Evolutionary conservation across 257 asterid species (phyloP).

Genomic region (Solanum infundibuliforme): DNA sequence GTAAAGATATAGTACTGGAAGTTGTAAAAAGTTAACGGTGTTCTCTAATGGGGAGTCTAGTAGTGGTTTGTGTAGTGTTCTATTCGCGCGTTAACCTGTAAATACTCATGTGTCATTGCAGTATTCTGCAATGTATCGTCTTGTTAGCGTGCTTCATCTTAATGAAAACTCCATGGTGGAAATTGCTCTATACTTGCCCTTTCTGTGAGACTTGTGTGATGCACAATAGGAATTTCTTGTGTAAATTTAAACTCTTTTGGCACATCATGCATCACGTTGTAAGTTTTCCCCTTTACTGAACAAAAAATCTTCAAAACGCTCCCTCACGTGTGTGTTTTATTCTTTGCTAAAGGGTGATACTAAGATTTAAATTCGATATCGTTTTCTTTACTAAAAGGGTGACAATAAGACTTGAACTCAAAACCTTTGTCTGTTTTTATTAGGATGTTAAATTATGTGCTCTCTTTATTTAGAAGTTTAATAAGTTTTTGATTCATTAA

Average conservation of each 20-base stretch:
- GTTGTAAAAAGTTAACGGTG: slow-evolving; percentile 30
- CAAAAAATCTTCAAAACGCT: neutral
- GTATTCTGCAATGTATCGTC: neutral
- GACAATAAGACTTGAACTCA: neutral
- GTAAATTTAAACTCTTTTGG: neutral
- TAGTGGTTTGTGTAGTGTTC: slow-evolving; percentile 13
- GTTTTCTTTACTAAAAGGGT: neutral
- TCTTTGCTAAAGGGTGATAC: neutral
- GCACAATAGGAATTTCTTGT: neutral
- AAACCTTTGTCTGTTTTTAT: neutral
- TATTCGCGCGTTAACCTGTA: slow-evolving; percentile 16
- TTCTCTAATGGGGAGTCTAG: slow-evolving; percentile 10
- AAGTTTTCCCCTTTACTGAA: neutral
- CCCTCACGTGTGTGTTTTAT: neutral
- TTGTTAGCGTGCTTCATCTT: neutral
- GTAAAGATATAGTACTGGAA: slow-evolving; percentile 17
- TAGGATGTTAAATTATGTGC: neutral
- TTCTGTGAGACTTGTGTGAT: neutral
- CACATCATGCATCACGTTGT: neutral
- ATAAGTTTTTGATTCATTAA: neutral
- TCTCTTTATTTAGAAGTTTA: neutral
- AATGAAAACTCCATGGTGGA: neutral
- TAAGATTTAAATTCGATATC: neutral
- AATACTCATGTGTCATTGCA: slow-evolving; percentile 12
- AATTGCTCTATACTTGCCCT: neutral